These are phyloP conservation scores for Aspergillus piperis DNA, from an alignment of 2,329 filamentous ascomycete species.

Conservation along the genomic window DNA sequence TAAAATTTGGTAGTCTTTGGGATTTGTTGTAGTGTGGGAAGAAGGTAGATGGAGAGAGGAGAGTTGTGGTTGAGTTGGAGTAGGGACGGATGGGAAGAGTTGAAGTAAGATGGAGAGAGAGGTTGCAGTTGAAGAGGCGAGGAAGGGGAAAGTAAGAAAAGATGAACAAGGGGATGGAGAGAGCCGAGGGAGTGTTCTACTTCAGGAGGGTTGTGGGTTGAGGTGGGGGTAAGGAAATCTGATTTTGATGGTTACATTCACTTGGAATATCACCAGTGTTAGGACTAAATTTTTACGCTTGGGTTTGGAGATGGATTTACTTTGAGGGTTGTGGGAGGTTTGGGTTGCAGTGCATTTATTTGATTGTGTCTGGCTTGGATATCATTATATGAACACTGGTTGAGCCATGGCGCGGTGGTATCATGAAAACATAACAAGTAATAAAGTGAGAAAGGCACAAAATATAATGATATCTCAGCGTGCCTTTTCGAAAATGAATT, in stretches of 20 bases:
- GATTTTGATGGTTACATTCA: neutral
- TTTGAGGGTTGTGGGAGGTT: too few species aligned
- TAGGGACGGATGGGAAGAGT: neutral
- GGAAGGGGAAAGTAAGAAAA: neutral
- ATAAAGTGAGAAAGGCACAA: neutral
- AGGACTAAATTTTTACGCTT: neutral
- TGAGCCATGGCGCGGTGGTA: neutral
- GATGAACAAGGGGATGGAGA: neutral
- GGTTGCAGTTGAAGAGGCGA: neutral
- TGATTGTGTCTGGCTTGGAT: neutral
- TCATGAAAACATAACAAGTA: neutral
- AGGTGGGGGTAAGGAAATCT: neutral
- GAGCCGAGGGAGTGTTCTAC: neutral
- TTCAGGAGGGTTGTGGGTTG: neutral
- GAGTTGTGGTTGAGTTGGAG: neutral
- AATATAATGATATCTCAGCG: neutral
- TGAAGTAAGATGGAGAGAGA: neutral
- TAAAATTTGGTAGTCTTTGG: neutral
- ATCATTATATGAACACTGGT: neutral
- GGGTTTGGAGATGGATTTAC: too few species aligned
- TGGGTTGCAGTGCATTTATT: too few species aligned
- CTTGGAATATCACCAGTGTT: neutral
- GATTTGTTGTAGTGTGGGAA: too few species aligned
- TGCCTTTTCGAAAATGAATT: slow-evolving; percentile 23
- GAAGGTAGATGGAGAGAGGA: neutral